Base-by-base conservation (phyloP, 139 green algal genomes). In the Pseudopediastrum boryanum region DNA sequence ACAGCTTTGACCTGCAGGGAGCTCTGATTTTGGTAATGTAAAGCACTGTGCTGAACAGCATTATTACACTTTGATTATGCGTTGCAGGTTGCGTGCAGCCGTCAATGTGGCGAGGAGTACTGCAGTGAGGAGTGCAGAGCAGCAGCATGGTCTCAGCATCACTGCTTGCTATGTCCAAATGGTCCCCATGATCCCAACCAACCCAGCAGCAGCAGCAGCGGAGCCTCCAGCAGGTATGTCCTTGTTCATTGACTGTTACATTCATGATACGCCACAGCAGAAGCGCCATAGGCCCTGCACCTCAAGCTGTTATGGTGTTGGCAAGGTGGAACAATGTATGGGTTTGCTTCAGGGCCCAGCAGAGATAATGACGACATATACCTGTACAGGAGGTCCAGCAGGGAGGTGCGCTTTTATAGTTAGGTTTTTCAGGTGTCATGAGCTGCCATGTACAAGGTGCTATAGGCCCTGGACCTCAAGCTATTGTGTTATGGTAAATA, bases 101-200 rank as follows among this genome's bases (percentile, higher is more conserved):
- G 76, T 6, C 73, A 78, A 21, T 94, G 90, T 59, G 64, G 59
- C 1, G 85, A 84, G 10, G 46, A 75, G 39, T 93, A 87, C 80
- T 93, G 89, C 86, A 85, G 80, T 35, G 0, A n/a, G 0, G 52
- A 4, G 16, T 93, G 89, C 71, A 89, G 86, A 38, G 59, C 64
- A 19, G 59, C 62, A 29, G 85, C 86, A 12, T 94, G 90, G 90
- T 23, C 84, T 35, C 58, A 75, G 9, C 74, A 85, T 33, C 90
- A 94, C 77, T 83, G 84, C 61, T 62, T 93, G 31, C 69, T 93
- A 29, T 94, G 90, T 72, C 63, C 80, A 4, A 44, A 76, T 48
- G 16, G 61, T 38, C 23, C 39, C 21, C 36, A 65, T 68, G 63
- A 23, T 13, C 33, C 66, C 36, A 25, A 42, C 56, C 16, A 7